Conservation (phyloP, 306 rosid species). For the Carpinus fangiana region DNA sequence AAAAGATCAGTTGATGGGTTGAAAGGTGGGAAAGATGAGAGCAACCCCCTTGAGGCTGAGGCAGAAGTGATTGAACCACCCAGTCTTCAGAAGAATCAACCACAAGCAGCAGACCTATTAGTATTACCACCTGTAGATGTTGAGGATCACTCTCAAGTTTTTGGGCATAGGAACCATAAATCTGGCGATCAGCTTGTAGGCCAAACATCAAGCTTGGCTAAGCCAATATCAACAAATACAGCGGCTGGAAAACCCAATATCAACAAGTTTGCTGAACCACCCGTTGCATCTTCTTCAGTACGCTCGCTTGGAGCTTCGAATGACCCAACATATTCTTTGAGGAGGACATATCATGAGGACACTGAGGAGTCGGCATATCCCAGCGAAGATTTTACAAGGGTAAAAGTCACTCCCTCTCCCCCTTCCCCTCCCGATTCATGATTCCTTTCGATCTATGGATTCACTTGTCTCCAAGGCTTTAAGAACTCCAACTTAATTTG, state of each 20-base stretch:
- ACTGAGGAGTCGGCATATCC: slow-evolving; percentile 35
- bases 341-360: slow-evolving; percentile 28
- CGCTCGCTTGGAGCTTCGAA: slow-evolving; percentile 57
- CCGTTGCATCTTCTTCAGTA: slow-evolving; percentile 33
- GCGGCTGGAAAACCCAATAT: slow-evolving; percentile 22
- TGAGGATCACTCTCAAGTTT: slow-evolving; percentile 29
- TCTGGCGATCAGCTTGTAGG: background rate
- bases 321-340: slow-evolving; percentile 21
- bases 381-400: slow-evolving; percentile 44
- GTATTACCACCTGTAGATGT: too few relatives aligned
- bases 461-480: slow-evolving; percentile 3
- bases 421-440: background rate
- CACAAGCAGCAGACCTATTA: slow-evolving; percentile 3
- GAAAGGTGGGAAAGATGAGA: slow-evolving; percentile 12
- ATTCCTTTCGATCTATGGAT: background rate
- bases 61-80: slow-evolving; percentile 21
- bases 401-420: background rate
- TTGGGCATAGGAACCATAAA: slow-evolving; percentile 10
- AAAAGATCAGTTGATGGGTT: slow-evolving; percentile 12
- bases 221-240: background rate
- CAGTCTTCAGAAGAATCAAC: slow-evolving; percentile 25
- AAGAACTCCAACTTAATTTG: slow-evolving; percentile 9
- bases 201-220: slow-evolving; percentile 19
- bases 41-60: slow-evolving; percentile 4
- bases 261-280: slow-evolving; percentile 2